These are phyloP conservation scores for Mangifera indica DNA, from an alignment of 345 rosid species.

Conservation along the genomic window DNA sequence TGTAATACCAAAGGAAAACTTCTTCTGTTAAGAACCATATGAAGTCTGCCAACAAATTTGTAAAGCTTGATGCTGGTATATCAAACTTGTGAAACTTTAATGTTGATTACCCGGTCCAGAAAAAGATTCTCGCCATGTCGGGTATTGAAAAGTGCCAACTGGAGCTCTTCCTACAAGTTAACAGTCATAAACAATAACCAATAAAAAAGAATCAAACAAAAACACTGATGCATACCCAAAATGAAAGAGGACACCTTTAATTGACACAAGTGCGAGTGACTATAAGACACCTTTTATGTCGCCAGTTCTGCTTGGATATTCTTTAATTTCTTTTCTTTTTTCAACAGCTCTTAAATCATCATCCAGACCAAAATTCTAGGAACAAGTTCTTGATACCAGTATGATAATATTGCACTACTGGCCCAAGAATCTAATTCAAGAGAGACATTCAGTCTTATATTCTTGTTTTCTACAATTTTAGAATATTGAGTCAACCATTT, in stretches of 20 bases:
- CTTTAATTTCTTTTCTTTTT: not conserved
- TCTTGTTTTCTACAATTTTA: too few relatives aligned
- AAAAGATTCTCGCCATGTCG: constrained; percentile 69
- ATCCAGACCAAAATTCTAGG: not conserved
- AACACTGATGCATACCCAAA: constrained; percentile 5
- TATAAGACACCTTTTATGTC: not conserved
- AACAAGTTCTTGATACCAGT: too few relatives aligned
- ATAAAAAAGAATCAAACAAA: constrained; percentile 1
- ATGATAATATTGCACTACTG: too few relatives aligned
- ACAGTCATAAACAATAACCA: constrained; percentile 6
- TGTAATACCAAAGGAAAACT: not conserved
- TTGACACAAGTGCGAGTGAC: not conserved
- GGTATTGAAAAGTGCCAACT: constrained; percentile 63
- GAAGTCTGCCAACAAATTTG: not conserved
- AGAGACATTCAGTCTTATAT: too few relatives aligned
- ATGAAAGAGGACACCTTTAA: not conserved
- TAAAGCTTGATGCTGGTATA: too few relatives aligned
- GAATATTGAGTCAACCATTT: too few relatives aligned
- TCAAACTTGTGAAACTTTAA: not conserved
- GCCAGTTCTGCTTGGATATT: not conserved
- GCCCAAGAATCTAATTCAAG: too few relatives aligned
- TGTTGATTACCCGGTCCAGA: constrained; percentile 67
- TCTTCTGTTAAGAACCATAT: not conserved
- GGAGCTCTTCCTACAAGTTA: constrained; percentile 77
- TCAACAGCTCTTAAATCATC: not conserved